Percentiles rank a stretch among this genome's conserved stretches.
Evolutionary conservation across 1,284 basidiomycete species (phyloP).

Genomic region (Earliella scabrosa): DNA sequence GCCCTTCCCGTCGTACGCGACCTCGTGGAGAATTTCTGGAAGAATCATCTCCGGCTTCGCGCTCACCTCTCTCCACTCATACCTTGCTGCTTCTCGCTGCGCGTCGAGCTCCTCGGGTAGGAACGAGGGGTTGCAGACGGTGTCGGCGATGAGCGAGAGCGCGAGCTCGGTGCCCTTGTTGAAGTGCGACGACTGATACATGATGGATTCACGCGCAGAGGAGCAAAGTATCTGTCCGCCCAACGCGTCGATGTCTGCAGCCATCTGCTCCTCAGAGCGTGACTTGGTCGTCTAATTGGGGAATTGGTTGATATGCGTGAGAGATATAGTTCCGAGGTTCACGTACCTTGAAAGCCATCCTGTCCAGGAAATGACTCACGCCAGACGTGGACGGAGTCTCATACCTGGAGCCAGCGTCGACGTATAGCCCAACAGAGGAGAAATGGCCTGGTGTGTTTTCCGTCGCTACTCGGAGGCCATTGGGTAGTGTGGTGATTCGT

Average conservation of each 20-base stretch:
- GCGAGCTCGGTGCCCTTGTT: conserved; percentile 83
- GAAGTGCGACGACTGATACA: conserved; percentile 98
- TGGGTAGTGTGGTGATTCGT: conserved; percentile 86
- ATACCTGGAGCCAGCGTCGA: conserved; percentile 94
- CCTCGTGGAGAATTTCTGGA: conserved; percentile 90
- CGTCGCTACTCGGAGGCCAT: conserved; percentile 92
- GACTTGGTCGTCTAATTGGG: conserved; percentile 57
- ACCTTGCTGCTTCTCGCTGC: conserved; percentile 89
- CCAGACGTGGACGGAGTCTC: conserved; percentile 82
- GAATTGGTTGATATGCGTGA: conserved; percentile 3
- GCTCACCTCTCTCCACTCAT: conserved; percentile 89
- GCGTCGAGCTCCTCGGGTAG: conserved; percentile 80
- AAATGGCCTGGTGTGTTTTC: conserved; percentile 94
- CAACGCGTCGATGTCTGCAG: conserved; percentile 79
- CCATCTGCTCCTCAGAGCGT: conserved; percentile 79
- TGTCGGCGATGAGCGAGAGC: conserved; percentile 90
- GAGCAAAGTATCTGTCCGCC: conserved; percentile 95
- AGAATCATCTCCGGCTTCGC: conserved; percentile 94
- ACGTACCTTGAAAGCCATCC: conserved; percentile 95
- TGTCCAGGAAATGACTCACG: conserved; percentile 90
- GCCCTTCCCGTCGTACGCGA: conserved; percentile 82
- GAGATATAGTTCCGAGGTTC: conserved; percentile 1
- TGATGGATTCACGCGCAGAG: conserved; percentile 92
- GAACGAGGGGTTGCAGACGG: conserved; percentile 83
- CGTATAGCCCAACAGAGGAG: conserved; percentile 90